A percentile compares a stretch with the other conserved stretches of the same genome.
phyloP scores from a whole-genome alignment of 2,329 filamentous ascomycete genomes.

The Apiospora koreana region DNA sequence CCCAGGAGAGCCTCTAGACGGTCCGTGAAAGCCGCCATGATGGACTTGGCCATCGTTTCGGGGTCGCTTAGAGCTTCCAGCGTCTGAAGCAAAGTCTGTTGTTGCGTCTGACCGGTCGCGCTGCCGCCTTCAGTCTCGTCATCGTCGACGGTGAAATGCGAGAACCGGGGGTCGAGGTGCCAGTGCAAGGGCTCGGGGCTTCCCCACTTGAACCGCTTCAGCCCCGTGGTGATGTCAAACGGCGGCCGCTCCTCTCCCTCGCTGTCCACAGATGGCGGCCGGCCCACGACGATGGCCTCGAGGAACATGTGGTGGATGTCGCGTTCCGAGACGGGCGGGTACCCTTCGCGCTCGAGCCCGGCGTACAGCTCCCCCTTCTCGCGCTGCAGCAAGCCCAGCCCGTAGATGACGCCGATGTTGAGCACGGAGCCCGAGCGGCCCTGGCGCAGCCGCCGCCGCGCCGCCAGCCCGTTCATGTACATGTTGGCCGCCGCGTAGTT shows the following conservation, averaged over 20 bases:
- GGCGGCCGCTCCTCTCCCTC: slow-evolving; percentile 12
- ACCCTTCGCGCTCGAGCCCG: slow-evolving; percentile 44
- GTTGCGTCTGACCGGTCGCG: slow-evolving; percentile 11
- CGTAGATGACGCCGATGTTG: slow-evolving; percentile 49
- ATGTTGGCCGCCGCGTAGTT: slow-evolving; percentile 49
- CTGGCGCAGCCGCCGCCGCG: slow-evolving; percentile 32
- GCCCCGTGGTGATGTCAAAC: slow-evolving; percentile 41
- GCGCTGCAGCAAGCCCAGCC: slow-evolving; percentile 43
- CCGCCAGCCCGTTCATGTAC: slow-evolving; percentile 48
- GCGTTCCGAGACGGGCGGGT: slow-evolving; percentile 49
- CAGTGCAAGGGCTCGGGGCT: slow-evolving; percentile 37
- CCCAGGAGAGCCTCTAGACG: slow-evolving; percentile 35
- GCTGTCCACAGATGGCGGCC: slow-evolving; percentile 28
- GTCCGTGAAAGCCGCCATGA: slow-evolving; percentile 29
- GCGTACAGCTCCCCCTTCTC: slow-evolving; percentile 41
- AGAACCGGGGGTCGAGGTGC: slow-evolving; percentile 46
- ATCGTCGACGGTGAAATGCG: slow-evolving; percentile 35
- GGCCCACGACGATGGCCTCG: slow-evolving; percentile 48
- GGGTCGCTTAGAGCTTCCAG: slow-evolving; percentile 24
- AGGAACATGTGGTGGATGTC: slow-evolving; percentile 54
- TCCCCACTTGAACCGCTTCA: slow-evolving; percentile 38
- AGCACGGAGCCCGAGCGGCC: slow-evolving; percentile 40
- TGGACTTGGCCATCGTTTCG: slow-evolving; percentile 25
- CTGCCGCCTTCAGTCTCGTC: slow-evolving; percentile 15
- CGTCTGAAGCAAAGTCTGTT: slow-evolving; percentile 29